Percentiles rank a stretch among this genome's conserved stretches.
Evolutionary conservation across 768 basidiomycete genomes (phyloP).

Genomic region (Lactarius evosmus): DNA sequence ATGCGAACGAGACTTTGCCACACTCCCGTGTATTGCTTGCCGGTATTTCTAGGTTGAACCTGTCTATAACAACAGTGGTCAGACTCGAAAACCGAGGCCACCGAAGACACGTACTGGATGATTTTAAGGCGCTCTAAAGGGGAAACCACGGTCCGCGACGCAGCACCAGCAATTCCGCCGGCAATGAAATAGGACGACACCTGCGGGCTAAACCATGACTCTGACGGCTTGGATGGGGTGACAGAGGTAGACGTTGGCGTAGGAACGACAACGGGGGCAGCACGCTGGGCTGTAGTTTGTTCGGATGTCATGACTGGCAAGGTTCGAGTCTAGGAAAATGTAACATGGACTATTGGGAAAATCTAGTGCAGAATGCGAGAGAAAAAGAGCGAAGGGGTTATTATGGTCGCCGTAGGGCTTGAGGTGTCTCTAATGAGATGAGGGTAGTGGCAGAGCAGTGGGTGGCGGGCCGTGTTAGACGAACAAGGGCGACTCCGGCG

Average conservation of each 20-base stretch:
- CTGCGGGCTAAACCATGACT: constrained; percentile 36
- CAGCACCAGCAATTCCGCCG: constrained; percentile 54
- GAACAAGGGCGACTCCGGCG: constrained; percentile 11
- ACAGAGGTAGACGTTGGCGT: not conserved
- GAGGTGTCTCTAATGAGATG: constrained; percentile 9
- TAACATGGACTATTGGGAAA: constrained; percentile 20
- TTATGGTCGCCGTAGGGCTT: constrained; percentile 14
- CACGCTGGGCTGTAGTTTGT: constrained; percentile 14
- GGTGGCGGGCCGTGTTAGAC: not conserved
- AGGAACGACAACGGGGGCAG: not conserved
- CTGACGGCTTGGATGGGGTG: constrained; percentile 16
- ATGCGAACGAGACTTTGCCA: constrained; percentile 81
- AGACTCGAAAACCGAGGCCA: not conserved
- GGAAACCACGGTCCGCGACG: constrained; percentile 87
- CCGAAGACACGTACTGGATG: constrained; percentile 66
- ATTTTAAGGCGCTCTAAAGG: constrained; percentile 94
- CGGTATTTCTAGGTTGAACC: constrained; percentile 70
- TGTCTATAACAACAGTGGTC: constrained; percentile 52
- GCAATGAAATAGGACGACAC: constrained; percentile 51
- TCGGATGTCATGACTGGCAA: constrained; percentile 21
- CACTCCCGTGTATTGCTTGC: constrained; percentile 76
- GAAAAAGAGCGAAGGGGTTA: constrained; percentile 1
- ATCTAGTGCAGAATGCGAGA: not conserved
- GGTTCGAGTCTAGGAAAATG: constrained; percentile 5
- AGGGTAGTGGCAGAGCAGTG: not conserved